Conservation (phyloP, 176 grass and related monocot genomes). For the Cymbopogon citratus region DNA sequence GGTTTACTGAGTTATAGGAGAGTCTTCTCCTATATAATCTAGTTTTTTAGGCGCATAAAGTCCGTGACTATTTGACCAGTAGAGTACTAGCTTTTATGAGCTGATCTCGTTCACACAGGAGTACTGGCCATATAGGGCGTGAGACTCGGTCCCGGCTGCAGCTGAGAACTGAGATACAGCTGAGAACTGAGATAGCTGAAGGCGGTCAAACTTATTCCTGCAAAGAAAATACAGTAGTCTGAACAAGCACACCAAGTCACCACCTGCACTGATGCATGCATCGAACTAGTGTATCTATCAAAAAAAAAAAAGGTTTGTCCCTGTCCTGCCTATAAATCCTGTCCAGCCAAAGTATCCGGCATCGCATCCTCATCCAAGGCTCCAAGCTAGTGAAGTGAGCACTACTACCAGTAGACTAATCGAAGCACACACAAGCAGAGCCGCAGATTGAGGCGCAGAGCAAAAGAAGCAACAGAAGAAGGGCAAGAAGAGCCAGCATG, state of each 20-base stretch:
- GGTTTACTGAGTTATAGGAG: not conserved
- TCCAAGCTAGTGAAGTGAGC: not conserved
- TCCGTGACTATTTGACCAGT: not conserved
- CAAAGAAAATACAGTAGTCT: not conserved
- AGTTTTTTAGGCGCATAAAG: conserved; percentile 22
- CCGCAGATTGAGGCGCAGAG: too few species aligned
- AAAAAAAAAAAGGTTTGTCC: not conserved
- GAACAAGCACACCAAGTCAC: not conserved
- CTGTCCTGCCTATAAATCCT: not conserved
- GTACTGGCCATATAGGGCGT: not conserved
- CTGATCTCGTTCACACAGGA: not conserved
- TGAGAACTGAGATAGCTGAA: too few species aligned
- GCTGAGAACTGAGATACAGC: too few species aligned
- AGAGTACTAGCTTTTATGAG: not conserved
- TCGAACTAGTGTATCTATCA: not conserved
- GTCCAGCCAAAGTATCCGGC: not conserved
- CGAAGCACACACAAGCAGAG: not conserved
- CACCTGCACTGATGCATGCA: not conserved
- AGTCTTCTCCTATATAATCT: too few species aligned
- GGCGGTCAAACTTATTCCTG: conserved; percentile 1
- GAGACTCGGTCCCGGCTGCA: not conserved
- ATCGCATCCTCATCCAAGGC: not conserved
- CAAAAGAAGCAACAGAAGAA: too few species aligned
- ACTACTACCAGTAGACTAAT: not conserved
- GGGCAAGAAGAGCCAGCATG: not conserved